A percentile compares a stretch with the other conserved stretches of the same genome.
Conservation (phyloP, 345 rosid species). For the Cardamine resedifolia region DNA sequence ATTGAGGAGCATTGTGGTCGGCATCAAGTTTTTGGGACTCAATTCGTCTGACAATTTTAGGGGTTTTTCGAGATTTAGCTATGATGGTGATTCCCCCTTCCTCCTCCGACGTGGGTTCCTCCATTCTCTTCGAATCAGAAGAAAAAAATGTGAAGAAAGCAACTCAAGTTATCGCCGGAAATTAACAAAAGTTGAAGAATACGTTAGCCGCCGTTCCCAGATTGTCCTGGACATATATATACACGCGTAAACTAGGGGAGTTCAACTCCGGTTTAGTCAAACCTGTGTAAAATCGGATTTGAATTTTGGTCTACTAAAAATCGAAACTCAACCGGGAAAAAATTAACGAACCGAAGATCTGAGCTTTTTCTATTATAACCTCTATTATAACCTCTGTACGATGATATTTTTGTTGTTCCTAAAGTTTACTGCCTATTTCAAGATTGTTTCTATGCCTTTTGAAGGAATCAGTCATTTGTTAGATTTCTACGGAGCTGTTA, state of each 20-base stretch:
- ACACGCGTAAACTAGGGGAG: constrained; percentile 21
- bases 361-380: not conserved
- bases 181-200: not conserved
- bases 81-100: constrained; percentile 56
- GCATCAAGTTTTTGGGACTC: constrained; percentile 32
- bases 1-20: constrained; percentile 29
- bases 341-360: not conserved
- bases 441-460: not conserved
- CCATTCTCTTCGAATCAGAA: constrained; percentile 24
- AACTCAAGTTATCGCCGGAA: constrained; percentile 9
- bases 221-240: not conserved
- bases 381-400: too few species aligned
- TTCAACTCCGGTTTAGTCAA: constrained; percentile 18
- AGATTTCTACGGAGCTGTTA: constrained; percentile 9
- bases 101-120: constrained; percentile 30
- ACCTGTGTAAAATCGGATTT: not conserved
- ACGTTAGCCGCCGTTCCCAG: constrained; percentile 22
- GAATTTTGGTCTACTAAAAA: not conserved
- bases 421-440: not conserved
- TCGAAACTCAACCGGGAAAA: not conserved
- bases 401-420: not conserved
- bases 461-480: constrained; percentile 18
- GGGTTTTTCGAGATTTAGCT: constrained; percentile 42
- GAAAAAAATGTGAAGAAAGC: not conserved
- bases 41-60: constrained; percentile 4